These are phyloP conservation scores for Pharus latifolius DNA, from an alignment of 176 grass and related monocot genomes.

Conservation along the genomic window DNA sequence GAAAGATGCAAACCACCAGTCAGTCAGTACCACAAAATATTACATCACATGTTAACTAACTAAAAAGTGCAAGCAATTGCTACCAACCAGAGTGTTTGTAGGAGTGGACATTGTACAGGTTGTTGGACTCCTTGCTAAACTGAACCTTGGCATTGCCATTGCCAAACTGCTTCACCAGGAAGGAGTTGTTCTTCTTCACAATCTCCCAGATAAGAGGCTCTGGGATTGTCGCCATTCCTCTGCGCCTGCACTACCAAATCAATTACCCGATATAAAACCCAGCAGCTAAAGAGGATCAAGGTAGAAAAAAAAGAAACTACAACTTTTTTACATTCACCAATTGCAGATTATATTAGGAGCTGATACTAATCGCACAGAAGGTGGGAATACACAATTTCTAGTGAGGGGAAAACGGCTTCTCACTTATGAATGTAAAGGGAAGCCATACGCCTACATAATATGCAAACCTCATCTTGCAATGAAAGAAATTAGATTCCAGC, in stretches of 20 bases:
- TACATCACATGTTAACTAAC: not conserved
- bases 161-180: slow-evolving; percentile 43
- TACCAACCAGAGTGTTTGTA: slow-evolving; percentile 50
- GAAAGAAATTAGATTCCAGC: too few relatives aligned
- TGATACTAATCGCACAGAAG: too few relatives aligned
- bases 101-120: slow-evolving; percentile 58
- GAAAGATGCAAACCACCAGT: not conserved
- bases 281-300: not conserved
- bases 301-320: not conserved
- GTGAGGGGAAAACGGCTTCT: too few relatives aligned
- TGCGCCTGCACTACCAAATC: not conserved
- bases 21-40: not conserved
- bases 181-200: slow-evolving; percentile 53
- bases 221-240: slow-evolving; percentile 35
- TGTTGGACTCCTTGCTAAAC: slow-evolving; percentile 49
- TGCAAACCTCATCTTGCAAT: too few relatives aligned
- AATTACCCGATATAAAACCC: not conserved
- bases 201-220: slow-evolving; percentile 66
- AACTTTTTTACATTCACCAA: too few relatives aligned
- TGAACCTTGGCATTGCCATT: slow-evolving; percentile 36
- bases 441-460: too few relatives aligned
- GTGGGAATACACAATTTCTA: too few relatives aligned
- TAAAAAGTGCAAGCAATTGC: too few relatives aligned
- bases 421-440: too few relatives aligned
- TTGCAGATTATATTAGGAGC: too few relatives aligned